Percentiles rank a stretch among this genome's conserved stretches.
Evolutionary conservation across 2,329 filamentous ascomycete species (phyloP).

Genomic region (Byssochlamys sp.): DNA sequence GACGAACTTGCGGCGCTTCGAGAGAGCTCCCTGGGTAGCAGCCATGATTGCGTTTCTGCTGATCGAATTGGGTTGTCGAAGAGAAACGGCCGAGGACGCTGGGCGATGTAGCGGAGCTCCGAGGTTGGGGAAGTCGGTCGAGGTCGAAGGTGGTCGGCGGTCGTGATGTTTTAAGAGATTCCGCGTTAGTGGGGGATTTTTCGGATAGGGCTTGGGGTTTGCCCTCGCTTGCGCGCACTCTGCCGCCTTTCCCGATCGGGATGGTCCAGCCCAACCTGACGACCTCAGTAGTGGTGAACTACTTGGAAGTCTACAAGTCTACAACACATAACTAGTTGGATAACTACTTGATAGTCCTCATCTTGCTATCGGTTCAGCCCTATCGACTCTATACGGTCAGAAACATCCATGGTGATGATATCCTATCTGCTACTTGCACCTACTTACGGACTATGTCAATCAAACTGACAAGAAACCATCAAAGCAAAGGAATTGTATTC

Average conservation of each 20-base stretch:
- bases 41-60: conserved; percentile 38
- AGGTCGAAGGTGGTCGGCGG: conserved; percentile 19
- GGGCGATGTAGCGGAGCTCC: conserved; percentile 14
- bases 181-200: conserved; percentile 33
- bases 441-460: not conserved
- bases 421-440: not conserved
- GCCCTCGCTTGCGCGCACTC: conserved; percentile 25
- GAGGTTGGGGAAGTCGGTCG: conserved; percentile 20
- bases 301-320: too few relatives aligned
- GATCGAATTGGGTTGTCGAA: conserved; percentile 24
- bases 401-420: not conserved
- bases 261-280: not conserved
- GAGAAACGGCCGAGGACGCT: conserved; percentile 20
- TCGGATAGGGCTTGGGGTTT: conserved; percentile 30
- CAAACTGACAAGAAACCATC: not conserved
- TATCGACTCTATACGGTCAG: not conserved
- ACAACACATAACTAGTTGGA: too few relatives aligned
- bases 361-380: not conserved
- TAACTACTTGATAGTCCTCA: not conserved
- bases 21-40: conserved; percentile 43
- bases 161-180: conserved; percentile 22
- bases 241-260: conserved; percentile 14
- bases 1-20: conserved; percentile 62
- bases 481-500: not conserved
- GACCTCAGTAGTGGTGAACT: too few relatives aligned